These are phyloP conservation scores for Stygiomarasmius scandens DNA, from an alignment of 1,284 basidiomycete species.

Conservation along the genomic window DNA sequence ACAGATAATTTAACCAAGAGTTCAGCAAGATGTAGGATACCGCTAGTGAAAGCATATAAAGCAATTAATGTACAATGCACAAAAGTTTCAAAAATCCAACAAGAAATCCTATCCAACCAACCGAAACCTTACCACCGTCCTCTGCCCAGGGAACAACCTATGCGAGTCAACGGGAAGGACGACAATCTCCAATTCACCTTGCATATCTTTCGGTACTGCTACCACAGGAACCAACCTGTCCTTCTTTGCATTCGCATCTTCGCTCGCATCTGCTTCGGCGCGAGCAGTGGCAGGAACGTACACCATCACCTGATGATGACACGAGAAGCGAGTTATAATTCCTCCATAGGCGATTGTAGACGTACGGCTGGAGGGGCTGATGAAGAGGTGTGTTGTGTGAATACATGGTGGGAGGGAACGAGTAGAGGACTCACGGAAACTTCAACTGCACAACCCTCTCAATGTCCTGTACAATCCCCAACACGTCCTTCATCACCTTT, in stretches of 20 bases:
- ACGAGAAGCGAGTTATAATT: conserved; percentile 42
- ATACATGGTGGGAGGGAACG: too few relatives aligned
- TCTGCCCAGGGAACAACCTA: conserved; percentile 49
- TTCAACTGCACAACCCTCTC: conserved; percentile 34
- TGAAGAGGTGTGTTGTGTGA: too few relatives aligned
- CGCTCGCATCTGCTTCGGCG: not conserved
- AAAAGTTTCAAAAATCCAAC: too few relatives aligned
- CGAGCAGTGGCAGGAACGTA: not conserved
- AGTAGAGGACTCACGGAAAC: conserved; percentile 52
- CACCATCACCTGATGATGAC: conserved; percentile 37
- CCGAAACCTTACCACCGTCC: conserved; percentile 52
- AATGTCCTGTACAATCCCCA: conserved; percentile 38
- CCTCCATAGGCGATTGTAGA: conserved; percentile 35
- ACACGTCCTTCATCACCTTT: conserved; percentile 31
- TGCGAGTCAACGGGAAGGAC: conserved; percentile 56
- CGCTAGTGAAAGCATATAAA: too few relatives aligned
- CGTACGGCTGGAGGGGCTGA: conserved; percentile 34
- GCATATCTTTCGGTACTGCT: not conserved
- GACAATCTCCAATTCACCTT: conserved; percentile 42
- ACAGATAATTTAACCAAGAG: too few relatives aligned
- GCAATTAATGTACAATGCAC: too few relatives aligned
- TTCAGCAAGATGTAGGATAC: too few relatives aligned
- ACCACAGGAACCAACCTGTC: too few relatives aligned
- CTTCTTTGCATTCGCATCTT: not conserved
- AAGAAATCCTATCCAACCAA: conserved; percentile 44